Evolutionary conservation across 2,329 filamentous ascomycete genomes (phyloP).

Genomic region (Paraphaeosphaeria minitans): DNA sequence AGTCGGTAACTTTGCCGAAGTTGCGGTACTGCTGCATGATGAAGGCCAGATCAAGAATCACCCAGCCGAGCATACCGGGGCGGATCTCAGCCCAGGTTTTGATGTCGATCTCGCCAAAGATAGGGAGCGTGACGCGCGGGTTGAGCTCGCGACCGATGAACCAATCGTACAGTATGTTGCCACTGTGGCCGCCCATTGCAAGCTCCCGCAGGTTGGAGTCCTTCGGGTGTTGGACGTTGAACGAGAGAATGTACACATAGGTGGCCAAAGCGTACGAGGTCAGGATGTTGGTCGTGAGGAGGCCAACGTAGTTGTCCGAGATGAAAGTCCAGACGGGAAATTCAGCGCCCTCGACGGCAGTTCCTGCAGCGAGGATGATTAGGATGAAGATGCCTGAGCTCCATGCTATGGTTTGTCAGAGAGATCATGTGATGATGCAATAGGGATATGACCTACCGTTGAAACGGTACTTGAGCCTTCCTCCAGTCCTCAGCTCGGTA

Average conservation of each 20-base stretch:
- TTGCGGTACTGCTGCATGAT: constrained; percentile 86
- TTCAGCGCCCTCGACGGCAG: constrained; percentile 74
- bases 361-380: constrained; percentile 73
- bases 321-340: constrained; percentile 93
- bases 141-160: constrained; percentile 97
- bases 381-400: constrained; percentile 75
- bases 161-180: constrained; percentile 92
- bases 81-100: constrained; percentile 89
- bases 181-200: constrained; percentile 78
- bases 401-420: constrained; percentile 63
- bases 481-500: constrained; percentile 70
- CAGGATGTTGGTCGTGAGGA: constrained; percentile 81
- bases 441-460: constrained; percentile 50
- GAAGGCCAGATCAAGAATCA: constrained; percentile 82
- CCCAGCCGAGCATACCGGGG: constrained; percentile 90
- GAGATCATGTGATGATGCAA: constrained; percentile 11
- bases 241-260: constrained; percentile 82
- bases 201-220: constrained; percentile 77
- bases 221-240: constrained; percentile 72
- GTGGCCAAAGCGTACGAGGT: constrained; percentile 74
- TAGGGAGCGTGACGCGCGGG: constrained; percentile 76
- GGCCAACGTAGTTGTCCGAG: constrained; percentile 84
- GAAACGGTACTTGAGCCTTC: constrained; percentile 80
- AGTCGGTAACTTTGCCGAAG: constrained; percentile 83
- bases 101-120: constrained; percentile 86